A percentile compares a stretch with the other conserved stretches of the same genome.
Conservation (phyloP, 306 rosid species). For the Inga leiocalycina region DNA sequence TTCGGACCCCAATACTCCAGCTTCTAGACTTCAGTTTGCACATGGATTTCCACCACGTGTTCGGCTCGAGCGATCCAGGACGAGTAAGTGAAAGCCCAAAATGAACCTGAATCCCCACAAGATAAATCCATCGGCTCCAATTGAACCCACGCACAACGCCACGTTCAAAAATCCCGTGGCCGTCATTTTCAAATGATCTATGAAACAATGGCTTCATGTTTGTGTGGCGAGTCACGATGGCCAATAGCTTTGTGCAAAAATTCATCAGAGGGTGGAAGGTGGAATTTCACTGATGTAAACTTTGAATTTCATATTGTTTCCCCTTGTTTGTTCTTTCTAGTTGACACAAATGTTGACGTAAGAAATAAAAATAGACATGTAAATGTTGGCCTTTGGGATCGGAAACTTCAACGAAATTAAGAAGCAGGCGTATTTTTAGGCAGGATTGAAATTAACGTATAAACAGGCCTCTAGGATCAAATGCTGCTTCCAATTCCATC, state of each 20-base stretch:
- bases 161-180: neutral
- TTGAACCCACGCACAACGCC: too few species aligned
- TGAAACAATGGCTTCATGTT: neutral
- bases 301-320: neutral
- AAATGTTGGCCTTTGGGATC: neutral
- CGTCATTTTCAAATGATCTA: neutral
- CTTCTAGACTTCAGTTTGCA: too few species aligned
- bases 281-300: neutral
- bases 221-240: neutral
- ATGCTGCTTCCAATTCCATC: conserved; percentile 14
- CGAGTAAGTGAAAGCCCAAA: too few species aligned
- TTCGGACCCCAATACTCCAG: too few species aligned
- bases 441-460: too few species aligned
- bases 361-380: neutral
- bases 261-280: neutral
- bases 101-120: too few species aligned
- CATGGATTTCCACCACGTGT: too few species aligned
- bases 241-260: neutral
- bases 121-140: too few species aligned
- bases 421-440: too few species aligned
- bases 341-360: neutral
- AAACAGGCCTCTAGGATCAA: neutral
- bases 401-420: too few species aligned
- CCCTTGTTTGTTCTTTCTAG: neutral
- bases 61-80: too few species aligned